Evolutionary conservation across 257 asterid species (phyloP).

Genomic region (Echites panduratus): DNA sequence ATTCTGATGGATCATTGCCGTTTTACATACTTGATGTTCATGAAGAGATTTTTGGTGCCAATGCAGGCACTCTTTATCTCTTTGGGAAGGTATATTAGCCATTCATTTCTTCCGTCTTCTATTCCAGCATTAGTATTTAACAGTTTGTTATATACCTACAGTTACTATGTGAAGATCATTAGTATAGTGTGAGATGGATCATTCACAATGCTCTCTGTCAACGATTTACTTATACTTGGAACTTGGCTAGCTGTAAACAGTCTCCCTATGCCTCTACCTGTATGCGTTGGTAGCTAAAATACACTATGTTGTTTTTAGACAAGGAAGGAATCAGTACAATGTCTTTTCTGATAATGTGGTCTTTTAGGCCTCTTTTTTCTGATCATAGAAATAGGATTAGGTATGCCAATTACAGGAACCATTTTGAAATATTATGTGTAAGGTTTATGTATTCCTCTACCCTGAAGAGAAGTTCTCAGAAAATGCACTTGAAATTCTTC

Average conservation of each 20-base stretch:
- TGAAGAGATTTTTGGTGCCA: slow-evolving; percentile 72
- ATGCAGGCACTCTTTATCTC: slow-evolving; percentile 74
- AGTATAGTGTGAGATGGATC: neutral
- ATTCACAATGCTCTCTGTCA: neutral
- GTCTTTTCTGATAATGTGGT: neutral
- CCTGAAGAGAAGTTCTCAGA: neutral
- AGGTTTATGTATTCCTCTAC: neutral
- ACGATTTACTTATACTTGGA: neutral
- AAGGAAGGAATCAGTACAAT: neutral
- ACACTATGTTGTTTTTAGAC: neutral
- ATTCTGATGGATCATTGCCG: slow-evolving; percentile 71
- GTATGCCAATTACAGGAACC: neutral
- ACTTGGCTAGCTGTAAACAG: neutral
- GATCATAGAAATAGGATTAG: neutral
- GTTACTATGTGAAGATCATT: neutral
- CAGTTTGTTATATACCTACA: neutral
- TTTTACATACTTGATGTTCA: slow-evolving; percentile 87
- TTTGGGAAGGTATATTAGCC: slow-evolving; percentile 76
- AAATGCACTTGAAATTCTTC: neutral
- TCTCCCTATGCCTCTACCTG: neutral
- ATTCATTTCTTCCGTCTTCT: slow-evolving; percentile 5
- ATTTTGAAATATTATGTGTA: neutral
- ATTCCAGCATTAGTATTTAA: neutral
- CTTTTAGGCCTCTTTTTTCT: neutral
- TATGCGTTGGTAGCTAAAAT: neutral